A percentile compares a stretch with the other conserved stretches of the same genome.
Evolutionary conservation across 495 filamentous ascomycete species (phyloP).

Genomic region (Lophium mytilinum): DNA sequence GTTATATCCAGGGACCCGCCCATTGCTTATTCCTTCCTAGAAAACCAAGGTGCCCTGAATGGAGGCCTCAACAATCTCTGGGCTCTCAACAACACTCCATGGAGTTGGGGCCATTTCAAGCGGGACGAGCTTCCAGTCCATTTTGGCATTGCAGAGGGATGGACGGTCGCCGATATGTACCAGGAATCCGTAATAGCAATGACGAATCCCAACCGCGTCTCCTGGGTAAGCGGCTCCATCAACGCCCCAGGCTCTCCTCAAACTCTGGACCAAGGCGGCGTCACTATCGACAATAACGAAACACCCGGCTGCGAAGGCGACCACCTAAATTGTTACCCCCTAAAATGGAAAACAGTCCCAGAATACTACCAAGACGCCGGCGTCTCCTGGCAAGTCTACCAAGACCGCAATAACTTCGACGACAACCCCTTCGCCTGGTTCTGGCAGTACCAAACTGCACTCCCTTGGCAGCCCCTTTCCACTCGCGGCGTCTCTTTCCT

Average conservation of each 20-base stretch:
- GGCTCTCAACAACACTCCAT: constrained; percentile 47
- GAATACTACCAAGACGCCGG: constrained; percentile 46
- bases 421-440: constrained; percentile 50
- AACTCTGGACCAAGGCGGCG: constrained; percentile 37
- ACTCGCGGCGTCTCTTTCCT: constrained; percentile 41
- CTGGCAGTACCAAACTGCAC: constrained; percentile 43
- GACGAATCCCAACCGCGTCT: constrained; percentile 49
- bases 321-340: constrained; percentile 45
- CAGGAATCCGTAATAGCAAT: constrained; percentile 42
- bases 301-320: constrained; percentile 42
- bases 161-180: constrained; percentile 51
- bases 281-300: constrained; percentile 50
- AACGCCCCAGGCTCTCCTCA: constrained; percentile 47
- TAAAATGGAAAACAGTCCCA: constrained; percentile 47
- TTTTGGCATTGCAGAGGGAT: constrained; percentile 47
- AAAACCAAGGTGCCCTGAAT: constrained; percentile 46
- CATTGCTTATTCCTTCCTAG: background rate
- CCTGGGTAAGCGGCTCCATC: constrained; percentile 45
- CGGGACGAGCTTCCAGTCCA: constrained; percentile 46
- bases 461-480: constrained; percentile 30
- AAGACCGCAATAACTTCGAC: constrained; percentile 48
- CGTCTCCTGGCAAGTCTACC: constrained; percentile 48
- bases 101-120: constrained; percentile 46
- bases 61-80: constrained; percentile 45
- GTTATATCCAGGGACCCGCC: no score